Evolutionary conservation across 352 stramenopile species (phyloP), one percentile per base, ranked within the genome.

Genomic region (Globisporangium viniferum): DNA sequence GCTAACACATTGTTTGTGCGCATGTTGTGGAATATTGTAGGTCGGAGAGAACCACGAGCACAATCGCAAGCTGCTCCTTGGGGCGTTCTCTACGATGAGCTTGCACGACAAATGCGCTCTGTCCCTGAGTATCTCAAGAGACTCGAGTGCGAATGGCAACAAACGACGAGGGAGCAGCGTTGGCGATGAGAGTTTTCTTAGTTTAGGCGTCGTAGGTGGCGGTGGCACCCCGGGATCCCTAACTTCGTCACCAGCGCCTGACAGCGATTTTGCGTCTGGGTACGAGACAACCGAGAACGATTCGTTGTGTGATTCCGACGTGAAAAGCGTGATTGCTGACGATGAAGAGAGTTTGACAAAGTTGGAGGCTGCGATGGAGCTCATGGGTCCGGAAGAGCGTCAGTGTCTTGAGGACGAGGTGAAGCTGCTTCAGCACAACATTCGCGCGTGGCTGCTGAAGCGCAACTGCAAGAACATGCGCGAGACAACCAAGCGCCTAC

Each of bases 401-500:
- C 74, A 92, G 55, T 92, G 82, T 8, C 73, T 97, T 10, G 89
- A 97, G 71, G 88, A 95, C 39, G 91, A 97, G 69, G 89, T 90
- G 22, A 88, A 77, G 41, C 79, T 96, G 18, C 81, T 97, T 39
- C 89, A 97, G 69, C 79, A 90, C 61, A 96, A 96, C 56, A 87
- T 97, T 22, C 84, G 88, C 0, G 80, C 80, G 8, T 97, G 92
- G 92, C 62, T 97, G 39, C 78, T 97, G 22, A 89, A 90, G 24
- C 85, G 90, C 31, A 97, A 96, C 68, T 97, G 90, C 67, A 86
- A 85, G 29, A 92, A 90, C 62, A 93, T 97, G 84, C 84, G 89
- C 22, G 89, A 97, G 59, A 90, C 91, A 24, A 95, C 91, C 35
- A 90, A 90, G 60, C 78, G 82, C 35, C 72, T 97, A 5, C 80